phyloP scores from a whole-genome alignment of 331 rosid genomes.

The Cydonia oblonga region DNA sequence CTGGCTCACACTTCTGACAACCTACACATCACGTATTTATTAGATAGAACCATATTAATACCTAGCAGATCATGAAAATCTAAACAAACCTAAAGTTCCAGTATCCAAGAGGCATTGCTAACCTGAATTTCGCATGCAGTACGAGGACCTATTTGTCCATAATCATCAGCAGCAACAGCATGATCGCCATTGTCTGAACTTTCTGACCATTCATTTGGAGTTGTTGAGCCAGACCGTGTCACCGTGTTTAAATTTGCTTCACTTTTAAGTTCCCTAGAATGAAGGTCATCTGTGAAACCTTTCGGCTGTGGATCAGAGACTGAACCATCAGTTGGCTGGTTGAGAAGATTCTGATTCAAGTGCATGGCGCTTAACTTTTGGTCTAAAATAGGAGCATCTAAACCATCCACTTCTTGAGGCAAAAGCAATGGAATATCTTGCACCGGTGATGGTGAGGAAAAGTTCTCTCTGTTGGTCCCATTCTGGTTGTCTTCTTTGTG shows the following conservation, averaged over 20 bases:
- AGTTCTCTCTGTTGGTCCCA: constrained; percentile 3
- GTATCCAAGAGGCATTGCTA: not conserved
- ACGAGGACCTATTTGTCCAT: constrained; percentile 22
- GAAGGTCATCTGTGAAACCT: constrained; percentile 29
- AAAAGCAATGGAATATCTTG: constrained; percentile 37
- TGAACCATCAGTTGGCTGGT: constrained; percentile 26
- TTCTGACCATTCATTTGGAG: constrained; percentile 15
- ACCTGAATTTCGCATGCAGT: constrained; percentile 33
- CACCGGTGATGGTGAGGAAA: constrained; percentile 17
- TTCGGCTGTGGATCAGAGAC: constrained; percentile 22
- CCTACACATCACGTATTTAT: constrained; percentile 11
- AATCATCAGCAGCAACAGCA: constrained; percentile 2
- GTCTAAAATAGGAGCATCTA: constrained; percentile 10
- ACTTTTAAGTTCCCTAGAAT: constrained; percentile 21
- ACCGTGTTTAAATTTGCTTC: constrained; percentile 8
- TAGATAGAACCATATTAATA: not conserved
- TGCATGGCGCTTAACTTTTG: constrained; percentile 2
- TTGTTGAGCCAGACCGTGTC: constrained; percentile 14
- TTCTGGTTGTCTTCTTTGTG: constrained; percentile 9
- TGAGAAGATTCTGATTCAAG: constrained; percentile 8
- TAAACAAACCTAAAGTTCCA: not conserved
- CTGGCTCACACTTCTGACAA: constrained; percentile 37
- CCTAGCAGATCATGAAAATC: not conserved
- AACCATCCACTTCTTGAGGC: constrained; percentile 30
- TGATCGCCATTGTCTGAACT: constrained; percentile 1